Base-by-base conservation (phyloP, 345 rosid genomes). In the Linum usitatissimum region DNA sequence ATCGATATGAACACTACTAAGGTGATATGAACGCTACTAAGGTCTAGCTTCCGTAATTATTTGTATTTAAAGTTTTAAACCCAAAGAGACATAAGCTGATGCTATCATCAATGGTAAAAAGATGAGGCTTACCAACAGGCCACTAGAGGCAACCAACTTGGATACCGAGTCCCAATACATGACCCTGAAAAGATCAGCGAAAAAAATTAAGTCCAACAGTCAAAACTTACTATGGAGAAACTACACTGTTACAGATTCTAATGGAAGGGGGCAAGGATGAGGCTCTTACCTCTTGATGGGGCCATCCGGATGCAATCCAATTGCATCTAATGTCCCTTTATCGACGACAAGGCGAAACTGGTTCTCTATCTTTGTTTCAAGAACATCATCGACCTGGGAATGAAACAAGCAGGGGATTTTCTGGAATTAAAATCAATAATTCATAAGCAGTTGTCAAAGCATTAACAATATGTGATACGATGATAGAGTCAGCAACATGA, bases 231-330 rank as follows among this genome's bases (percentile, higher is more conserved):
- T 17, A 31, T 23, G 39, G 21, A 36, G 18, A 59, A 31, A 40
- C 10, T 40, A 15, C 3, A 21, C 23, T 18, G 14, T 53, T 5
- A n/a, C 14, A 66, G 21, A 59, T 39, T 36, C 28, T 62, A 58
- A 58, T 23, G 39, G 14, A 59, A 15, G 0, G 38, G 30, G 6
- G 8, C 30, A 53, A 18, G 30, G 60, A 54, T 38, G 14, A 61
- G 12, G 6, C 31, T 20, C 48, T 68, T 76, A 93, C 99, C 97
- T 93, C 83, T 84, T 93, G 64, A 81, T 70, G 30, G 81, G 79
- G 56, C 96, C 99, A 71, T 90, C 97, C 18, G 99, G 99, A 73
- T 93, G 97, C 84, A 93, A 79, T 54, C 99, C 97, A 69, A 93
- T 86, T 57, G 97, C 99, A 80, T 93, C 99, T 49, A 93, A 73